These are phyloP conservation scores for Sclerotinia subarctica DNA, from an alignment of 2,329 filamentous ascomycete species.

Conservation along the genomic window DNA sequence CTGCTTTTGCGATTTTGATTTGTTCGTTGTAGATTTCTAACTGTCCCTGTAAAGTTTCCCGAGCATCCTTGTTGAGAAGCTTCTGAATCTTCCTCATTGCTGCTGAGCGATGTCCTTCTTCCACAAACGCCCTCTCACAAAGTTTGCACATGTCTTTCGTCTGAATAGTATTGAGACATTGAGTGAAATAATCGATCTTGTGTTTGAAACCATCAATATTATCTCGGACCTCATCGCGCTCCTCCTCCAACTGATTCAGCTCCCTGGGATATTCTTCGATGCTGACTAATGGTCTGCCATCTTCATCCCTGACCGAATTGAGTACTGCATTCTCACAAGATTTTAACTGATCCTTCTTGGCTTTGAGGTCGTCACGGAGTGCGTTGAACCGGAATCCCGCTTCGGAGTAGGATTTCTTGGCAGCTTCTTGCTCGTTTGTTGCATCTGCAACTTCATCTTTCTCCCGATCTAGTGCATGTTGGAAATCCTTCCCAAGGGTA, in stretches of 20 bases:
- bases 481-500: conserved; percentile 68
- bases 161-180: conserved; percentile 63
- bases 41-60: conserved; percentile 59
- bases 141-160: conserved; percentile 71
- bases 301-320: conserved; percentile 45
- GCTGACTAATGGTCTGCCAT: conserved; percentile 42
- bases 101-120: conserved; percentile 56
- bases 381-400: conserved; percentile 70
- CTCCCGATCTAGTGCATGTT: conserved; percentile 58
- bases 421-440: conserved; percentile 66
- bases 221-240: conserved; percentile 53
- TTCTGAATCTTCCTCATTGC: conserved; percentile 66
- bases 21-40: conserved; percentile 51
- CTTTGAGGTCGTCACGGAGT: conserved; percentile 60
- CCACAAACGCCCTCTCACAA: conserved; percentile 68
- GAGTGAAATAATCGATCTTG: conserved; percentile 67
- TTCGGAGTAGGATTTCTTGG: conserved; percentile 70
- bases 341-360: conserved; percentile 60
- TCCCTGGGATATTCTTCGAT: conserved; percentile 55
- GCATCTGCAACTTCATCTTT: conserved; percentile 58
- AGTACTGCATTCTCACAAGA: conserved; percentile 58
- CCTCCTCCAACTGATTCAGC: conserved; percentile 48
- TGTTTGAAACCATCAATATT: conserved; percentile 68
- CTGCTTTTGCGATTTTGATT: conserved; percentile 58
- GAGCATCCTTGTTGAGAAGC: conserved; percentile 58